These are phyloP conservation scores for Gossypium gossypioides DNA, from an alignment of 441 rosid species.

Conservation along the genomic window DNA sequence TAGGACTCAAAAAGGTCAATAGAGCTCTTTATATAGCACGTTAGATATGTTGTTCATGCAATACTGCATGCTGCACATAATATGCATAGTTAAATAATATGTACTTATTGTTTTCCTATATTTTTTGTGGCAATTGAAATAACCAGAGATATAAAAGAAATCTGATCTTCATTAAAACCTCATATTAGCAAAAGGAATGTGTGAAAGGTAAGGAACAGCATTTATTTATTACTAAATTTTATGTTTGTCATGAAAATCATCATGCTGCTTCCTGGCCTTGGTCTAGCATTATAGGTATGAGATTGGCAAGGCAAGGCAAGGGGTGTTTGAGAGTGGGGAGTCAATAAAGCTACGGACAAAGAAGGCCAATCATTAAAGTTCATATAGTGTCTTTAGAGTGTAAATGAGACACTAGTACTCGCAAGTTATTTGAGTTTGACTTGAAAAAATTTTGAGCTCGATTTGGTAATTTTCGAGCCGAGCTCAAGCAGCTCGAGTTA, in stretches of 20 bases:
- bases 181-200: background rate
- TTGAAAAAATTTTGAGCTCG: no score
- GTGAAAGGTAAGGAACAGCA: background rate
- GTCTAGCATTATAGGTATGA: background rate
- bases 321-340: background rate
- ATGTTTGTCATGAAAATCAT: background rate
- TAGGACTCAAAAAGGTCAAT: background rate
- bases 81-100: background rate
- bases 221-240: background rate
- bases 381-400: background rate
- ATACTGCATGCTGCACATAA: background rate
- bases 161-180: background rate
- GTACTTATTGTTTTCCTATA: background rate
- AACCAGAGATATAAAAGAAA: background rate
- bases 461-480: no score
- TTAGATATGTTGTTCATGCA: background rate
- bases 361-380: background rate
- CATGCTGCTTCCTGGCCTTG: background rate
- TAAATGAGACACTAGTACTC: no score
- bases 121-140: background rate
- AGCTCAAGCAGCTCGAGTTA: no score
- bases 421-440: no score
- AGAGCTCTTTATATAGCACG: background rate
- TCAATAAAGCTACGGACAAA: background rate
- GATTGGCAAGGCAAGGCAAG: background rate